Base-by-base conservation (phyloP, 164 flowering plant genomes). In the Taxillus chinensis region DNA sequence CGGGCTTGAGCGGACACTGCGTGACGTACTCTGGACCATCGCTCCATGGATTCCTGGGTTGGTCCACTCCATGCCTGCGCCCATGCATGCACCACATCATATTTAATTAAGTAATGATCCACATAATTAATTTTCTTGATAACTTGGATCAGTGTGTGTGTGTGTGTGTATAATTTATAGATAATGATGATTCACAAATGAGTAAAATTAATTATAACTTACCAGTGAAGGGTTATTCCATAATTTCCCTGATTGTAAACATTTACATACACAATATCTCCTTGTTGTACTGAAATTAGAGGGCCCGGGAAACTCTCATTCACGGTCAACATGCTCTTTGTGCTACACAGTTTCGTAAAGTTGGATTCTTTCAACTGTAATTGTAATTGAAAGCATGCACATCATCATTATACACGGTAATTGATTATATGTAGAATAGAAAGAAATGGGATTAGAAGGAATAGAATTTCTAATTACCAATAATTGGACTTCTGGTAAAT, bases 41-140 rank as follows among this genome's bases (percentile, higher is more conserved):
- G 3, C 72, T 67, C 83, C 83, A 80, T 45, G 79, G 76, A 62
- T 73, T 73, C 51, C 78, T 79, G 40, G 78, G 78, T 40, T 78
- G 82, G 55, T 67, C 72, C 46, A 80, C 77, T 59, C 83, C 83
- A 67, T 80, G 83, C 82, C 82, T 76, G 49, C 49, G 41, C 14
- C 5, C 5, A 41, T 13, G 6, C 9, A 14, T 14, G 6, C 9
- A 51, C 5, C 54, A 14, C 27, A 27, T 27, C 27, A 27, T 27
- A 27, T 27, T 27, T 27, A 0, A 27, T 0, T 27, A n/a, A n/a
- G n/a, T n/a, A n/a, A n/a, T n/a, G n/a, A n/a, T n/a, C n/a, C n/a
- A 27, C 27, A 27, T 27, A 27, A 27, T 27, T 27, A 27, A 27
- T 27, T 27, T 27, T 27, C 27, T 27, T 9, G 8, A 43, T 6